Conservation (phyloP, 177 flowering plant genomes). For the Vitis hybrid region DNA sequence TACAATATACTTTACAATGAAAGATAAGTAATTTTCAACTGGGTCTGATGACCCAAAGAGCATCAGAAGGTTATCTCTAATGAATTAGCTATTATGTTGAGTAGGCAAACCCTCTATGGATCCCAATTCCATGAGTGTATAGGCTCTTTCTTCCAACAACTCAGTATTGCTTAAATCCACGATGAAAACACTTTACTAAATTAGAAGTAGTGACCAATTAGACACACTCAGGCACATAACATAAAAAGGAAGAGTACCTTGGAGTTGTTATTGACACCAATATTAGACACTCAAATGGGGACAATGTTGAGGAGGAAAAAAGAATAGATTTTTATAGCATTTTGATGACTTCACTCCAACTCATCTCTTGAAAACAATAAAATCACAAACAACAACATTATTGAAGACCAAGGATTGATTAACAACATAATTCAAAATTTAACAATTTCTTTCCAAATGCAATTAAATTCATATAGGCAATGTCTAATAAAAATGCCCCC, state of each 20-base stretch:
- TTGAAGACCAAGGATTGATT: no score
- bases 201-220: not conserved
- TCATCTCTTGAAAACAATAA: no score
- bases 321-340: slow-evolving; percentile 86
- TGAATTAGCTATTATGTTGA: slow-evolving; percentile 78
- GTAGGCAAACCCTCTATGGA: slow-evolving; percentile 64
- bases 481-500: no score
- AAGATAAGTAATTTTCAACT: slow-evolving; percentile 83
- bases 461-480: no score
- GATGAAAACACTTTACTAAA: slow-evolving; percentile 1
- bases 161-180: slow-evolving; percentile 42
- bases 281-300: slow-evolving; percentile 49
- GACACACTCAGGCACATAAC: not conserved
- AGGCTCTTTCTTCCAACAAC: slow-evolving; percentile 54
- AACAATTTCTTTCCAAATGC: no score
- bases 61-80: slow-evolving; percentile 78
- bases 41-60: slow-evolving; percentile 85
- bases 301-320: slow-evolving; percentile 66
- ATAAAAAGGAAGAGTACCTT: slow-evolving; percentile 37
- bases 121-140: slow-evolving; percentile 89
- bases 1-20: slow-evolving; percentile 29
- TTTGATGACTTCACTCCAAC: slow-evolving; percentile 32
- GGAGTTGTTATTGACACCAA: slow-evolving; percentile 25
- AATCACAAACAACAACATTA: no score
- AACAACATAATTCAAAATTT: no score